phyloP scores from a whole-genome alignment of 176 grass and related monocot species.

The Triticum monococcum region DNA sequence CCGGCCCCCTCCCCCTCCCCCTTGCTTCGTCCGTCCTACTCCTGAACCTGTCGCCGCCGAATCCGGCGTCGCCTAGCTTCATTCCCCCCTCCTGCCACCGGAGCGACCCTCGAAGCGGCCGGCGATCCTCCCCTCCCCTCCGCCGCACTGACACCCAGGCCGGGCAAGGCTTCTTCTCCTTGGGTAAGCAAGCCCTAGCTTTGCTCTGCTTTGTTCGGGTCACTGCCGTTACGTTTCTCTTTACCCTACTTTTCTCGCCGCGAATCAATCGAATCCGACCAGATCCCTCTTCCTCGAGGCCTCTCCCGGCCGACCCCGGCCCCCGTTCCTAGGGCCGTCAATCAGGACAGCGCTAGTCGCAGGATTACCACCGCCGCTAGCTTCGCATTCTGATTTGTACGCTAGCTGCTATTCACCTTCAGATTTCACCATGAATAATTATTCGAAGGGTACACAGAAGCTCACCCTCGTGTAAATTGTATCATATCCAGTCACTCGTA shows the following conservation, averaged over 20 bases:
- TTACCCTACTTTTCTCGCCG: neutral
- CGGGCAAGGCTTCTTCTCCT: neutral
- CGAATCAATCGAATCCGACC: neutral
- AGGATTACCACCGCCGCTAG: too few species aligned
- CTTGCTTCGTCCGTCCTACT: too few species aligned
- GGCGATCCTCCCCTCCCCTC: neutral
- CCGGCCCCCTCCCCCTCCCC: too few species aligned
- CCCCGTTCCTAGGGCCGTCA: neutral
- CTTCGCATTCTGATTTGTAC: too few species aligned
- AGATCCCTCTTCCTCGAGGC: neutral
- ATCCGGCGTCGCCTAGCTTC: neutral
- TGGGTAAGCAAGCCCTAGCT: slow-evolving; percentile 10
- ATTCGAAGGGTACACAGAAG: too few species aligned
- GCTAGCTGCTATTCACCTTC: too few species aligned
- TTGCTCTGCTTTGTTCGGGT: neutral
- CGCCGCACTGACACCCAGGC: neutral
- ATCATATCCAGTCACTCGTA: too few species aligned
- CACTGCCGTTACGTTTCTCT: neutral
- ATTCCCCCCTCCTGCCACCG: neutral
- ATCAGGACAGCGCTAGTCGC: too few species aligned
- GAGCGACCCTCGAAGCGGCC: neutral
- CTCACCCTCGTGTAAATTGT: too few species aligned
- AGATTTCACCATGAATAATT: too few species aligned
- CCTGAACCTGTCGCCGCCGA: too few species aligned
- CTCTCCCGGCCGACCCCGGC: neutral